Evolutionary conservation across 163 green algal genomes (phyloP), one percentile per base, ranked within the genome.

Genomic region (Botryococcus braunii): DNA sequence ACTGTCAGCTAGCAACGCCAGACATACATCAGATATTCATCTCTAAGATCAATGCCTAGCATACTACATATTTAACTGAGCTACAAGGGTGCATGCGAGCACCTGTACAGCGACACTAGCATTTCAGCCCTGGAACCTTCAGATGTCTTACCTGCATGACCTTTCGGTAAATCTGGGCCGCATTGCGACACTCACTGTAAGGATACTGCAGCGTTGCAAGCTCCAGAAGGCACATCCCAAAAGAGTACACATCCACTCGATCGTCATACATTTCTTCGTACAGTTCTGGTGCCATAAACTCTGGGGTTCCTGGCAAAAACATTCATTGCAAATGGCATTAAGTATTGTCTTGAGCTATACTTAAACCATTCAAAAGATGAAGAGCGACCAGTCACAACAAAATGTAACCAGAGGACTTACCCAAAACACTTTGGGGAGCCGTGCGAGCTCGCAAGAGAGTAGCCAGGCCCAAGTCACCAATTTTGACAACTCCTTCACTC

Each of bases 181-280:
- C 87, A 77, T 99, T 99, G 34, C 83, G 87, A 83, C 94, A 99
- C 79, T 99, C 95, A 34, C 73, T 77, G 77, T 99, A 99, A 17
- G 95, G 95, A 74, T 97, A 99, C 82, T 98, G 85, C 77, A 97
- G 84, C 1, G 94, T 98, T 31, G 91, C 87, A 65, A 99, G 84
- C 83, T 97, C 91, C 76, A 97, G 82, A 68, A 97, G 69, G 70
- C 80, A 89, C 80, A 88, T 87, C 69, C 91, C 91, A 73, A 96
- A 97, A 25, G 84, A 83, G 79, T 99, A 99, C 27, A 99, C 93
- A 74, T 99, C 93, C 43, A 97, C 95, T 58, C 94, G 90, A 79
- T 98, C 94, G 65, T 98, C 87, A 64, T 99, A 99, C 67, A 97
- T 87, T 80, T 99, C 95, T 66, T 99, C 92, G 55, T 98, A 99